Conservation (phyloP, 768 basidiomycete species). For the Rhizopogon vulgaris region DNA sequence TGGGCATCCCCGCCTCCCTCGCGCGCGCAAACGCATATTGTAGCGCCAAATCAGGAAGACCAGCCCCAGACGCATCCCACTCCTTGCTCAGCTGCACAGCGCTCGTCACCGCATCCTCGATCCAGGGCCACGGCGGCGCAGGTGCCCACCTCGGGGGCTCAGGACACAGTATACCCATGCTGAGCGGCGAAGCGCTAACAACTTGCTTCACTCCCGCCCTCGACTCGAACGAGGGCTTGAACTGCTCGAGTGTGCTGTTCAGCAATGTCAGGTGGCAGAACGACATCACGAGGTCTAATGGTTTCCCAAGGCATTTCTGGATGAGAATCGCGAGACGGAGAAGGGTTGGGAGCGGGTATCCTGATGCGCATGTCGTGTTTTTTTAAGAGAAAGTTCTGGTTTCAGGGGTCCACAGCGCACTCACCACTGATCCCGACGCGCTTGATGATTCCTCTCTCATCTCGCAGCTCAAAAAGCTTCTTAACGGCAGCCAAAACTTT, state of each 20-base stretch:
- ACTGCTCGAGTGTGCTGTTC: slow-evolving; percentile 54
- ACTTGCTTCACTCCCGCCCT: slow-evolving; percentile 67
- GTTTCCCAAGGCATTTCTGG: slow-evolving; percentile 58
- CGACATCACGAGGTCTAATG: slow-evolving; percentile 73
- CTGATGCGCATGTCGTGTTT: slow-evolving; percentile 29
- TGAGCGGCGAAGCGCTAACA: slow-evolving; percentile 74
- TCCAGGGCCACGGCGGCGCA: slow-evolving; percentile 38
- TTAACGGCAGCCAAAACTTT: slow-evolving; percentile 61
- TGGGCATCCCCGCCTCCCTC: slow-evolving; percentile 42
- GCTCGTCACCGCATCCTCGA: slow-evolving; percentile 38
- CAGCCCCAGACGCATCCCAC: slow-evolving; percentile 32
- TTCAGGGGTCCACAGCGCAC: slow-evolving; percentile 2
- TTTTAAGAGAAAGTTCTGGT: background rate
- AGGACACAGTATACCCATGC: slow-evolving; percentile 72
- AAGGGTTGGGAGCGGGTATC: slow-evolving; percentile 77
- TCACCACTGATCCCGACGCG: slow-evolving; percentile 77
- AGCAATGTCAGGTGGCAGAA: slow-evolving; percentile 80
- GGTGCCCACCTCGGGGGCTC: slow-evolving; percentile 71
- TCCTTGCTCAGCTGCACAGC: slow-evolving; percentile 28
- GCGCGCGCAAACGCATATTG: slow-evolving; percentile 60
- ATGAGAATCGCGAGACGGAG: slow-evolving; percentile 76
- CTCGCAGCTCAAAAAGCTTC: slow-evolving; percentile 62
- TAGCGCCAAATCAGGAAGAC: slow-evolving; percentile 60
- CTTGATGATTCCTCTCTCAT: slow-evolving; percentile 58
- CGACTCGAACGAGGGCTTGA: slow-evolving; percentile 47